phyloP scores from a whole-genome alignment of 1,284 basidiomycete genomes.

The Cutaneotrichosporon cavernicola region DNA sequence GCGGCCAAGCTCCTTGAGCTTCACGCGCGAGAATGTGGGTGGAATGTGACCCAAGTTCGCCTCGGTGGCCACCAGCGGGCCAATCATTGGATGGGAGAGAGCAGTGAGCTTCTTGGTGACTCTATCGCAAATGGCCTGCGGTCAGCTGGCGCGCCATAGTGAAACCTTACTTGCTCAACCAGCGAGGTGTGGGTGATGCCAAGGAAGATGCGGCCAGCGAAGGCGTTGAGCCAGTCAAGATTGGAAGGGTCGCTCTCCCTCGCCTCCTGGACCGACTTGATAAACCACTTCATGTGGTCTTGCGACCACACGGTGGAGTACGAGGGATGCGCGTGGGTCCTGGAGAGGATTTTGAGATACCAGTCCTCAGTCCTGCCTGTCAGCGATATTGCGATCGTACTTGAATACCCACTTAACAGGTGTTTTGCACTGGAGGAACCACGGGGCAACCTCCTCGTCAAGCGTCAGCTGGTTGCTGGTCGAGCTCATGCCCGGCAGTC shows the following conservation, averaged over 20 bases:
- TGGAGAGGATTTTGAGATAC: conserved; percentile 82
- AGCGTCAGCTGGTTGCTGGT: conserved; percentile 54
- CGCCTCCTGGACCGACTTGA: conserved; percentile 67
- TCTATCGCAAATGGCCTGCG: conserved; percentile 71
- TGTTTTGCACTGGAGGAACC: conserved; percentile 85
- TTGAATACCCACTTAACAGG: conserved; percentile 56
- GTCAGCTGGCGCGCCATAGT: conserved; percentile 5
- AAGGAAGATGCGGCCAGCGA: conserved; percentile 89
- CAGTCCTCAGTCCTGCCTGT: conserved; percentile 68
- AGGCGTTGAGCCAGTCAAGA: conserved; percentile 93
- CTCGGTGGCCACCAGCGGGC: conserved; percentile 80
- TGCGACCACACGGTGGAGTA: conserved; percentile 63
- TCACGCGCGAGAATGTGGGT: conserved; percentile 83
- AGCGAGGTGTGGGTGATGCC: conserved; percentile 79
- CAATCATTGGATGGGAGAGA: conserved; percentile 80
- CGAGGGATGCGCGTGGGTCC: conserved; percentile 59
- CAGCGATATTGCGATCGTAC: background rate
- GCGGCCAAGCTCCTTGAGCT: conserved; percentile 91
- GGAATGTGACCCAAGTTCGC: conserved; percentile 83
- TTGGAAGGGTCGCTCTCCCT: conserved; percentile 86
- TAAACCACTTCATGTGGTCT: conserved; percentile 78
- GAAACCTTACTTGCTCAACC: conserved; percentile 61
- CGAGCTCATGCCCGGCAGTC: conserved; percentile 34
- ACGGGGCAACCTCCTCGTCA: conserved; percentile 60
- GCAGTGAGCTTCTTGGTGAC: conserved; percentile 92